These are phyloP conservation scores for Fonsecaea erecta DNA, from an alignment of 2,329 filamentous ascomycete genomes.

Conservation along the genomic window DNA sequence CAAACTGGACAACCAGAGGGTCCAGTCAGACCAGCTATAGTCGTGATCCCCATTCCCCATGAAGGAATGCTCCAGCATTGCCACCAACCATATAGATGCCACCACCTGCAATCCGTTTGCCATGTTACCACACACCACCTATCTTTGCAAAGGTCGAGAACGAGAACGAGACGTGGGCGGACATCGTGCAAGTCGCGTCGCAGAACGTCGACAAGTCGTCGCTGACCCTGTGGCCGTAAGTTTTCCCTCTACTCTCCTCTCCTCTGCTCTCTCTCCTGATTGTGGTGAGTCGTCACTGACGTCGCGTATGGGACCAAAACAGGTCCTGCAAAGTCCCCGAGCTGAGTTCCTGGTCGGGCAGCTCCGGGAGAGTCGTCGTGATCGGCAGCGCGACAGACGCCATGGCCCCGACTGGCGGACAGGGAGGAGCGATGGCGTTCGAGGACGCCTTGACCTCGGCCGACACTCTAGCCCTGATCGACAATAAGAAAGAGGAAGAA, in stretches of 20 bases:
- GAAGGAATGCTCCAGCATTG: background rate
- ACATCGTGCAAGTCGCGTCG: constrained; percentile 27
- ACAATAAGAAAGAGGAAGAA: no score
- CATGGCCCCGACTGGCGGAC: constrained; percentile 35
- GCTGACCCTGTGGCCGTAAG: constrained; percentile 35
- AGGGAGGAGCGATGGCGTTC: constrained; percentile 35
- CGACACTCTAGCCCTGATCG: constrained; percentile 22
- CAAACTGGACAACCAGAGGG: background rate
- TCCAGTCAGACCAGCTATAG: background rate
- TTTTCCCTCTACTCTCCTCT: no score
- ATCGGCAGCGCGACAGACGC: constrained; percentile 36
- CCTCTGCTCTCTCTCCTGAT: no score
- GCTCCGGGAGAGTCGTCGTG: constrained; percentile 27
- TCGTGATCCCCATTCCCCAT: background rate
- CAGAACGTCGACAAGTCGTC: constrained; percentile 21
- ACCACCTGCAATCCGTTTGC: background rate
- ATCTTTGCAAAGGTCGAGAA: constrained; percentile 3
- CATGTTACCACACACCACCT: constrained; percentile 3
- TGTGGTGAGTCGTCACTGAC: no score
- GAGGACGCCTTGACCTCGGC: constrained; percentile 35
- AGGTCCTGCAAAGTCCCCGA: constrained; percentile 30
- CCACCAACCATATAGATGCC: constrained; percentile 4
- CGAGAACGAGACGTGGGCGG: constrained; percentile 26
- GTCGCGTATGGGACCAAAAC: no score
- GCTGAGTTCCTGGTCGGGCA: constrained; percentile 31